phyloP scores from a whole-genome alignment of 106 monocot genomes.

The Dendrobium huoshanense region DNA sequence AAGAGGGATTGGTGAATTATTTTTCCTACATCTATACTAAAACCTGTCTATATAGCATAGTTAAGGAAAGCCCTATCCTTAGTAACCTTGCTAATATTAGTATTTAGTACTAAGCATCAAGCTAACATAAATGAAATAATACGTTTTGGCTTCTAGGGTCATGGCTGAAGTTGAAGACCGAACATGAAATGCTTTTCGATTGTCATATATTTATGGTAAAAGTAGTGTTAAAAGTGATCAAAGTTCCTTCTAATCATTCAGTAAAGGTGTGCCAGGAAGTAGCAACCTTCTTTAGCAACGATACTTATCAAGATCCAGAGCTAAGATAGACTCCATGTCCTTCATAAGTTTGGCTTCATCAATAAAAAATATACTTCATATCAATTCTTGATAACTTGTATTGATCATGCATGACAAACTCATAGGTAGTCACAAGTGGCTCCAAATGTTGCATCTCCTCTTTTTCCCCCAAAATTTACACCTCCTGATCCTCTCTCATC shows the following conservation, averaged over 20 bases:
- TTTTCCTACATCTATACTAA: no score
- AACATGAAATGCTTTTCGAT: conserved; percentile 85
- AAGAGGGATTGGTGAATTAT: no score
- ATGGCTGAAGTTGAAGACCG: conserved; percentile 60
- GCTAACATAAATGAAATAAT: no score
- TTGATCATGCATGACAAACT: conserved; percentile 94
- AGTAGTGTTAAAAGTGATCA: conserved; percentile 95
- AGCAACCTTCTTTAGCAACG: conserved; percentile 88
- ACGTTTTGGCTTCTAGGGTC: no score
- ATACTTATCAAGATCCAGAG: conserved; percentile 91
- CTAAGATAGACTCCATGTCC: conserved; percentile 91
- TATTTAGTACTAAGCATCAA: no score
- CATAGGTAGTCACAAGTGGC: conserved; percentile 62
- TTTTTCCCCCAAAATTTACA: no score
- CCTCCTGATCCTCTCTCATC: no score
- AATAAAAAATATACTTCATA: conserved; percentile 97
- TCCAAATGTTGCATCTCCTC: no score
- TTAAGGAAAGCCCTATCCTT: no score
- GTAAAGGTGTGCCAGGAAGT: conserved; percentile 93
- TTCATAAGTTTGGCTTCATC: conserved; percentile 69
- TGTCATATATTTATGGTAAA: conserved; percentile 96
- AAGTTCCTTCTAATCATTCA: conserved; percentile 97
- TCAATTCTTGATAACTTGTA: conserved; percentile 88
- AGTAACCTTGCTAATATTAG: no score
- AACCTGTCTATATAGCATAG: no score